Evolutionary conservation across 208 protist genomes (phyloP).

Genomic region (Leishmania tarentolae): DNA sequence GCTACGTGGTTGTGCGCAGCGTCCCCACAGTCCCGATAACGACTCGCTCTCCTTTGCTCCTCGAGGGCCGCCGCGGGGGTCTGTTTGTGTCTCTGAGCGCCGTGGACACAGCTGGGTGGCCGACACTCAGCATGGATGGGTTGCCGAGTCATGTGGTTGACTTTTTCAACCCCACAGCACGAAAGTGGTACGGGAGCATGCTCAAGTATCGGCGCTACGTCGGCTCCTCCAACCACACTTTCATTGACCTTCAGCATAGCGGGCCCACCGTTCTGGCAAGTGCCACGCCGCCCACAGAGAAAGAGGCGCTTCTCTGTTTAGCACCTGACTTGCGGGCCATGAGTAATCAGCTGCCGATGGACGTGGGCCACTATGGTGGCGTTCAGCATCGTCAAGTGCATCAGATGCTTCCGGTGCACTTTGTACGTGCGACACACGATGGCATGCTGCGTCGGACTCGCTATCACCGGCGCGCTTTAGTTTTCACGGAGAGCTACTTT

Average conservation of each 20-base stretch:
- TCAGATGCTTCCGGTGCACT: constrained; percentile 95
- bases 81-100: constrained; percentile 86
- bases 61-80: constrained; percentile 50
- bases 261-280: constrained; percentile 74
- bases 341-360: constrained; percentile 83
- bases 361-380: constrained; percentile 56
- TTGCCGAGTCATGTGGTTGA: constrained; percentile 91
- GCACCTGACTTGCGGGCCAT: background rate
- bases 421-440: constrained; percentile 62
- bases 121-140: constrained; percentile 31
- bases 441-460: constrained; percentile 73
- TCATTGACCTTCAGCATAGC: constrained; percentile 98
- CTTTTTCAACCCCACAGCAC: constrained; percentile 81
- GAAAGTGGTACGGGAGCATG: constrained; percentile 88
- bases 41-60: constrained; percentile 65
- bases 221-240: constrained; percentile 91
- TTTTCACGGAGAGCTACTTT: constrained; percentile 96
- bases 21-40: constrained; percentile 96
- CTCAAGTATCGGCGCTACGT: constrained; percentile 89
- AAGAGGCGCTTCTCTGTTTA: background rate
- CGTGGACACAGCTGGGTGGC: constrained; percentile 35
- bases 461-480: constrained; percentile 87
- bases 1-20: constrained; percentile 95
- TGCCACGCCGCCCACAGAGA: constrained; percentile 24
- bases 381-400: constrained; percentile 95